Percentiles rank a stretch among this genome's conserved stretches.
These are phyloP conservation scores for Neonectria ditissima DNA, from an alignment of 2,329 filamentous ascomycete species.

Conservation along the genomic window DNA sequence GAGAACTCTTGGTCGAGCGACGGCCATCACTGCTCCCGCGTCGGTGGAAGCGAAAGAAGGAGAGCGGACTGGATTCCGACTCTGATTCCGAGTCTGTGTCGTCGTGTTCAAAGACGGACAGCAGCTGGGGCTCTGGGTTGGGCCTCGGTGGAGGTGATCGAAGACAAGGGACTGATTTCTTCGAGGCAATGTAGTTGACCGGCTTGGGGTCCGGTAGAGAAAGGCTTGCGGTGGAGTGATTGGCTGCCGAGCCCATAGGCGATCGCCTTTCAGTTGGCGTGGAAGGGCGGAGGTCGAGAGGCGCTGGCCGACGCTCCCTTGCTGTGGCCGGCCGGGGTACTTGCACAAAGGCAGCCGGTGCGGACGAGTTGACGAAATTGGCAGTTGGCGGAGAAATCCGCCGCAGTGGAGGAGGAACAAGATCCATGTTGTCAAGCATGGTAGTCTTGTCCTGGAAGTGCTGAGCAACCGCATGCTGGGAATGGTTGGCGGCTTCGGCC, in stretches of 20 bases:
- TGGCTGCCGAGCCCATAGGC: constrained; percentile 38
- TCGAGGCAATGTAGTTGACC: constrained; percentile 38
- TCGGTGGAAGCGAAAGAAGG: constrained; percentile 59
- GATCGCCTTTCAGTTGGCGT: constrained; percentile 26
- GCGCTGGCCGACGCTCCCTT: constrained; percentile 28
- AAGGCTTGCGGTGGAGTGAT: constrained; percentile 40
- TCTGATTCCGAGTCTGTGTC: constrained; percentile 56
- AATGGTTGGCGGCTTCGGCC: neutral
- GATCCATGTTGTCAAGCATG: neutral
- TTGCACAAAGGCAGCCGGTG: constrained; percentile 29
- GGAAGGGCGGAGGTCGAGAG: constrained; percentile 28
- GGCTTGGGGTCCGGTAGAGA: constrained; percentile 32
- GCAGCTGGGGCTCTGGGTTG: constrained; percentile 43
- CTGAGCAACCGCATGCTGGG: constrained; percentile 27
- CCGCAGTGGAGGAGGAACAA: constrained; percentile 20
- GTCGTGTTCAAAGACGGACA: constrained; percentile 64
- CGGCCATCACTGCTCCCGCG: constrained; percentile 50
- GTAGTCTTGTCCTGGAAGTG: constrained; percentile 6
- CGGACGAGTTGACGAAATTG: constrained; percentile 27
- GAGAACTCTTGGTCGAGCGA: constrained; percentile 19
- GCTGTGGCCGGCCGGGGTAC: constrained; percentile 32
- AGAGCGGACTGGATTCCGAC: constrained; percentile 41
- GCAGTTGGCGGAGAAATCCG: constrained; percentile 30
- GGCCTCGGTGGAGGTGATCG: constrained; percentile 40
- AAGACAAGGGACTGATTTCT: constrained; percentile 46